A percentile compares a stretch with the other conserved stretches of the same genome.
Evolutionary conservation across 805 yeast species (phyloP).

Genomic region (Ogataea neopini): DNA sequence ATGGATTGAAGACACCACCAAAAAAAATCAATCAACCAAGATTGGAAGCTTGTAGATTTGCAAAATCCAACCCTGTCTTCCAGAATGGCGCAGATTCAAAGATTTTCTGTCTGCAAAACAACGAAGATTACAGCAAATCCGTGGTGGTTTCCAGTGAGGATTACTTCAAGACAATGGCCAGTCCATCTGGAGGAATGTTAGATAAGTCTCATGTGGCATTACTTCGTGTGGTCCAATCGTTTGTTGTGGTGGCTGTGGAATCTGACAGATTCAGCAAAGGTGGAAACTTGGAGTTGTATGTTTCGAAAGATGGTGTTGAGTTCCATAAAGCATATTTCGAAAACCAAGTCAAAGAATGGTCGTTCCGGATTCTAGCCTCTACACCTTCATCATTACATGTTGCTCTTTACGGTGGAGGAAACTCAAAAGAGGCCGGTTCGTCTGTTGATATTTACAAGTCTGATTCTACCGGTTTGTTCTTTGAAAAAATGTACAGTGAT

Average conservation of each 20-base stretch:
- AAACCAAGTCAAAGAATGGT: slow-evolving; percentile 39
- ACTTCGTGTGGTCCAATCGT: slow-evolving; percentile 41
- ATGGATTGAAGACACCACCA: slow-evolving; percentile 43
- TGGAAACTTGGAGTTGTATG: slow-evolving; percentile 42
- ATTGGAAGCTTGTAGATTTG: slow-evolving; percentile 25
- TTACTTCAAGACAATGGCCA: slow-evolving; percentile 39
- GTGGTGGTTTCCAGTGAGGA: slow-evolving; percentile 41
- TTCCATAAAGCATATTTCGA: slow-evolving; percentile 44
- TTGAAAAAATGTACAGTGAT: slow-evolving; percentile 44
- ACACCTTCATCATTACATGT: slow-evolving; percentile 43
- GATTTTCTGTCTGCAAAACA: slow-evolving; percentile 36
- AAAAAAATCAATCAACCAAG: slow-evolving; percentile 12
- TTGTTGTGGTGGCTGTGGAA: slow-evolving; percentile 41
- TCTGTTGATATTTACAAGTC: slow-evolving; percentile 47
- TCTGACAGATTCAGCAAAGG: slow-evolving; percentile 43
- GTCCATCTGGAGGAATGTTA: slow-evolving; percentile 14
- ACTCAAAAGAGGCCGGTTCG: slow-evolving; percentile 15
- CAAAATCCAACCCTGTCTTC: slow-evolving; percentile 27
- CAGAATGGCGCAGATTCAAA: slow-evolving; percentile 28
- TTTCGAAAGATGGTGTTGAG: slow-evolving; percentile 47
- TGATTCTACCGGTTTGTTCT: slow-evolving; percentile 59
- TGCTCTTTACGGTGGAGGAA: slow-evolving; percentile 34
- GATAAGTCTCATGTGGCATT: slow-evolving; percentile 30
- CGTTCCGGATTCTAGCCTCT: slow-evolving; percentile 42
- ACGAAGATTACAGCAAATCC: not conserved